Evolutionary conservation across 2,329 filamentous ascomycete genomes (phyloP), one percentile per base, ranked within the genome.

Genomic region (Ophiobolus disseminans): DNA sequence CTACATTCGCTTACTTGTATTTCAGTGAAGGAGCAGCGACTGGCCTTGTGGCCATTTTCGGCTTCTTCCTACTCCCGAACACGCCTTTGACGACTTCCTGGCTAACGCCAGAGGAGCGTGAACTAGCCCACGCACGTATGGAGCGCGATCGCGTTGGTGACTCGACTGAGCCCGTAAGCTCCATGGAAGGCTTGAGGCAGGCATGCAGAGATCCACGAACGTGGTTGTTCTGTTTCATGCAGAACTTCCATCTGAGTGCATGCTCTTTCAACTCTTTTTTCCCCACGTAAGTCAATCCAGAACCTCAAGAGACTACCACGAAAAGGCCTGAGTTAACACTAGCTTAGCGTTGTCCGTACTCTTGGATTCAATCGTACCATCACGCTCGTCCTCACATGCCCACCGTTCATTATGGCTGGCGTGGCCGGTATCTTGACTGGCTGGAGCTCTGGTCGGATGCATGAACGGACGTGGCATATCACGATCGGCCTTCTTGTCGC

Each of bases 381-480:
- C 31, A 74, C 75, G 0, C 66, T 71, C 5, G 62, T 71, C 9
- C 48, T 71, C 3, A 69, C 67, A 1, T 79, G 77, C 48, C 81
- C 81, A 0, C 81, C 81, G 0, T 83, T 80, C 47, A 48, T 71
- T 17, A 52, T 70, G 25, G 80, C 80, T 1, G 79, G 78, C 10
- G 73, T 70, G 0, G 74, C 75, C 2, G 78, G 77, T 8, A 76
- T 82, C 28, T 53, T 74, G 5, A 75, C 77, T 8, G 79, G 77
- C 1, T 81, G 77, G 75, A 80, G 73, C 43, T 81, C 79, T 2
- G 81, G 79, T 0, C 72, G 74, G 2, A 65, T 76, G 40, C 75
- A 80, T 40, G 78, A 81, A 55, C 73, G 78, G 10, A 79, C 77
- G 0, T 80, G 76, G 76, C 78, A 81, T 42, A 80, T 81, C 34